These are phyloP conservation scores for Colletotrichum spaethianum DNA, from an alignment of 2,329 filamentous ascomycete genomes.

Conservation along the genomic window DNA sequence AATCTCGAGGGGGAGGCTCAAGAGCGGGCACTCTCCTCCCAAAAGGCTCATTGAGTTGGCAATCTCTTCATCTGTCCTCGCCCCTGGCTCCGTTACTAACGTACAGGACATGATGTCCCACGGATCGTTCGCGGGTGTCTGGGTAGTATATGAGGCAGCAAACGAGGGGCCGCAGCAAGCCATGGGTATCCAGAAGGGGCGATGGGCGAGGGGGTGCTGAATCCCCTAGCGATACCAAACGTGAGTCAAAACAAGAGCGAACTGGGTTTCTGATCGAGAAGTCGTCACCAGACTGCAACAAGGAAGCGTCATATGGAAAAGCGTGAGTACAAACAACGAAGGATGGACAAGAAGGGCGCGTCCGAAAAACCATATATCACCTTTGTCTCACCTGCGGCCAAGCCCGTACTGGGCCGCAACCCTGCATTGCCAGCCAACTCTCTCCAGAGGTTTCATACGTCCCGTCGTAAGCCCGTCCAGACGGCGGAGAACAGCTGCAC, in stretches of 20 bases:
- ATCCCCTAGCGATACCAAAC: conserved; percentile 3
- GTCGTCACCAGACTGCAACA: neutral
- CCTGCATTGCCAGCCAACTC: neutral
- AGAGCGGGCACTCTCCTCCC: conserved; percentile 43
- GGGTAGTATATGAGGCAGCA: neutral
- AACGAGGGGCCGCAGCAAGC: neutral
- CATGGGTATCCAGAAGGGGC: neutral
- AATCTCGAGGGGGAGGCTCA: conserved; percentile 60
- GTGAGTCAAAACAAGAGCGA: neutral
- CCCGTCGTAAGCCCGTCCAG: neutral
- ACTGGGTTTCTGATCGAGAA: neutral
- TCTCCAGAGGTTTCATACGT: neutral
- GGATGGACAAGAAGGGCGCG: neutral
- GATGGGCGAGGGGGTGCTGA: neutral
- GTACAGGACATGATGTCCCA: neutral
- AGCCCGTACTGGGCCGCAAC: neutral
- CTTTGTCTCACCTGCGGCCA: neutral
- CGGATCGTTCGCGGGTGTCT: neutral
- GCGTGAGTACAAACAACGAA: neutral
- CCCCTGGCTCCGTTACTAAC: neutral
- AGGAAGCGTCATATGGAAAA: neutral
- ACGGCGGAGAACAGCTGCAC: neutral
- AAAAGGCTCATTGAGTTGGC: neutral
- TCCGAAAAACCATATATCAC: conserved; percentile 3
- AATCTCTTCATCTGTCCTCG: neutral